Evolutionary conservation across 768 basidiomycete species (phyloP), one percentile per base, ranked within the genome.

Genomic region (Tubosaeta sp.): DNA sequence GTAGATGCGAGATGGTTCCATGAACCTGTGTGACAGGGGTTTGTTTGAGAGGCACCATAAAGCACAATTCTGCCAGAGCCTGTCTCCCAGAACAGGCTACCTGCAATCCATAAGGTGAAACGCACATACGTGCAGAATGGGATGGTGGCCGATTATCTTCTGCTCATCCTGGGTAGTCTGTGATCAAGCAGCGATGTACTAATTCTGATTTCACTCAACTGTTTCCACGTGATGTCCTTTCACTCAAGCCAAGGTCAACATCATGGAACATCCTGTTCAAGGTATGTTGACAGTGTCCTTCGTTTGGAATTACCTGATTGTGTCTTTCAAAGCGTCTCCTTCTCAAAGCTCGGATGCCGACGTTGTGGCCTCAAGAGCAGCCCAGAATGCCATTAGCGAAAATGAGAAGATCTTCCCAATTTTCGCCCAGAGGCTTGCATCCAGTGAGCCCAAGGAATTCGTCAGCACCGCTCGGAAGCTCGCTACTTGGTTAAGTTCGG

Each of bases 401-500:
- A 69, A 71, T 16, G 70, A 76, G 54, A 74, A 64, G 51, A 65
- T 73, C 37, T 76, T 78, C 46, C 63, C 64, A 0, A 13, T 66
- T 6, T 72, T 72, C 48, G 65, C 66, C 19, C 61, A 52, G 35
- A 74, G 64, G 50, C 64, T 76, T 29, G 55, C 62, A 3, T 63
- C 67, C 43, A 52, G 61, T 25, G 63, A 76, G 39, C 3, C 42
- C 38, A 59, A 39, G 9, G 60, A 66, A 12, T 70, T 55, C 17
- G 16, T 38, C 22, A 49, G 19, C 16, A 67, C 55, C 2, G 32
- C 74, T 6, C 59, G 59, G 16, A 81, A 74, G 59, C 63, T 83
- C 17, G 64, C 70, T 1, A 6, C n/a, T 2, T 83, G 79, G 80
- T 59, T 81, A 38, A 44, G 60, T 25, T 74, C 75, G 46, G 69